Evolutionary conservation across 2,329 filamentous ascomycete genomes (phyloP), one percentile per base, ranked within the genome.

Genomic region (Diaporthe ampelina): DNA sequence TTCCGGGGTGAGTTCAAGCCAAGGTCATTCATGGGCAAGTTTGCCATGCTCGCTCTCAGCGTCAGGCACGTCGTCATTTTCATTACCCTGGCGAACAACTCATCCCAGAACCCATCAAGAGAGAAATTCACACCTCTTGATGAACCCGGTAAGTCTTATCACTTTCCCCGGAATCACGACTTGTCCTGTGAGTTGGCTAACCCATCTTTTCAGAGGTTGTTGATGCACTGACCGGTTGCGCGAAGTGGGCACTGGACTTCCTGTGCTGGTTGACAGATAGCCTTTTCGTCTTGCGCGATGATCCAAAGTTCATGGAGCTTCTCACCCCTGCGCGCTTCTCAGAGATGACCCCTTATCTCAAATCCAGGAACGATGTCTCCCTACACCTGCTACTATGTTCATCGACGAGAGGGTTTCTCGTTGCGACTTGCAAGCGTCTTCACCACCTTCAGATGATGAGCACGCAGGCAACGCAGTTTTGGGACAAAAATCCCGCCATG

Each of bases 191-290:
- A 11, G 8, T 17, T 56, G 17, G 40, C 37, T 59, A 61, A 71
- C 35, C 15, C n/a, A 37, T 24, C 2, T 74, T 2, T 13, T n/a
- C 70, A 91, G 94, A 96, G 80, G 91, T 94, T 17, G 89, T 96
- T 2, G 90, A 92, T 54, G 90, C 92, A 58, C 85, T 97, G 15
- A 89, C 92, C 7, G 94, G 94, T 29, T 93, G 95, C 72, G 91
- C 93, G 5, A 92, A 90, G 79, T 98, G 95, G 95, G 90, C 91
- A 0, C 86, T 95, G 48, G 93, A 96, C 75, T 86, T 97, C 19
- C 82, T 93, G 59, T 86, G 88, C 3, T 93, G 91, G 89, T 81
- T 92, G 15, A 85, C 86, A n/a, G 90, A 92, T 78, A 86, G 86
- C 24, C 83, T 93, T 2, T 90, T 92, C 75, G 83, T 86, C 54